Percentiles rank a stretch among this genome's conserved stretches.
Evolutionary conservation across 2,329 filamentous ascomycete genomes (phyloP).

Genomic region (Colletotrichum kahawae): DNA sequence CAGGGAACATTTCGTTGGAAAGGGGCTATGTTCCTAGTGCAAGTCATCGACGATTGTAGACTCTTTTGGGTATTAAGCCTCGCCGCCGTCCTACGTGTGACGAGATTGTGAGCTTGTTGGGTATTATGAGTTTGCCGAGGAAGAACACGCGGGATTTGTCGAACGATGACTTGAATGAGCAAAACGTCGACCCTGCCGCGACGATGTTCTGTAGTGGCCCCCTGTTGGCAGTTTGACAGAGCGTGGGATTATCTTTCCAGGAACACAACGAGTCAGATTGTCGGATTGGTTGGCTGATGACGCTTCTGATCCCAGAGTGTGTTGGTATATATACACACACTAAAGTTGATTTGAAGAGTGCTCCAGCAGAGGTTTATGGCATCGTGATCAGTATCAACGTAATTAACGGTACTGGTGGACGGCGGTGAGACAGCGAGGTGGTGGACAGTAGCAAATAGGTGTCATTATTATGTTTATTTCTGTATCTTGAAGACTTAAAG

Average conservation of each 20-base stretch:
- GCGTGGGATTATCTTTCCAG: too few relatives aligned
- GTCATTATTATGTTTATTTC: not conserved
- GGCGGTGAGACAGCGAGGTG: not conserved
- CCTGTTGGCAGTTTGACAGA: too few relatives aligned
- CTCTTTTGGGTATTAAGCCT: fast-evolving
- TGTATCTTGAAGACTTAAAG: not conserved
- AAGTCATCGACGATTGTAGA: not conserved
- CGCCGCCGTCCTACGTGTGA: not conserved
- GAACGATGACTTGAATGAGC: not conserved
- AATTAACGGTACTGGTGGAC: too few relatives aligned
- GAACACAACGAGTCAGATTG: too few relatives aligned
- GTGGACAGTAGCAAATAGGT: not conserved
- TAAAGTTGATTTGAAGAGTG: too few relatives aligned
- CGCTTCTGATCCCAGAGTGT: too few relatives aligned
- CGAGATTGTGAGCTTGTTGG: not conserved
- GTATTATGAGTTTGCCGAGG: fast-evolving
- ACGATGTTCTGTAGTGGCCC: too few relatives aligned
- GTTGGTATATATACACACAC: too few relatives aligned
- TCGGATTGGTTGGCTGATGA: too few relatives aligned
- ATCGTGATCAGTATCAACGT: too few relatives aligned
- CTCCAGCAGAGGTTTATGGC: too few relatives aligned
- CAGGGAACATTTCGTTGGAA: not conserved
- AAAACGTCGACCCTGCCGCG: too few relatives aligned
- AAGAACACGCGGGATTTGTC: not conserved
- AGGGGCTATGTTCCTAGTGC: not conserved